Evolutionary conservation across 208 protist species (phyloP), one percentile per base, ranked within the genome.

Genomic region (Trypanosoma scelopori): DNA sequence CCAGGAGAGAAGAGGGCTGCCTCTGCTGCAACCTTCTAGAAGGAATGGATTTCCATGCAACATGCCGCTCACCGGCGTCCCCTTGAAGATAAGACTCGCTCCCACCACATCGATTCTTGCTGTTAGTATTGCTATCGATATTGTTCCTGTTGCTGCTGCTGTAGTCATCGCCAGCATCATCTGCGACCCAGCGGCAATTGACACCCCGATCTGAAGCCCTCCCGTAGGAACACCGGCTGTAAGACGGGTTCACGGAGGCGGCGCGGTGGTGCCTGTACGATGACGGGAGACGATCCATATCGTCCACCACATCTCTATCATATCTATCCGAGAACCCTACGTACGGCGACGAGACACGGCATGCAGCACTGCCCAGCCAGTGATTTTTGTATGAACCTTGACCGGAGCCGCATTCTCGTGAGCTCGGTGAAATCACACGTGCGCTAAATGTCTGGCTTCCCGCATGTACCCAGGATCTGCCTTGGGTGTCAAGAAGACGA

Each of bases 1-100:
- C 20, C 60, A 91, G 71, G 43, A 85, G 51, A 12, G 58, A 58
- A 62, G 73, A 87, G 18, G 85, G 79, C 53, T 55, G 70, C 28
- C 37, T 55, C 9, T 56, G 49, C 28, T 52, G 48, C 6, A 63
- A 18, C 13, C 27, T 4, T 7, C 46, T 5, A 3, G 41, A 27
- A 27, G 55, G 28, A 46, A 25, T n/a, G 6, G 32, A 48, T 18
- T 16, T 23, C 45, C 28, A 52, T 11, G 3, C 39, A 12, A 28
- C 52, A 28, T 25, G 37, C 28, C 20, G 13, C 11, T 41, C 4
- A 37, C 9, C 9, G 47, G 9, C n/a, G 20, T 43, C 25, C 15
- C 16, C 23, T 7, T 23, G 52, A 30, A 13, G 12, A 43, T 22
- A 0, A 22, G 18, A 23, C 20, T 13, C 30, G 25, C 2, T 12